Evolutionary conservation across 768 basidiomycete genomes (phyloP), one percentile per base, ranked within the genome.

Genomic region (Phanerochaete sordida): DNA sequence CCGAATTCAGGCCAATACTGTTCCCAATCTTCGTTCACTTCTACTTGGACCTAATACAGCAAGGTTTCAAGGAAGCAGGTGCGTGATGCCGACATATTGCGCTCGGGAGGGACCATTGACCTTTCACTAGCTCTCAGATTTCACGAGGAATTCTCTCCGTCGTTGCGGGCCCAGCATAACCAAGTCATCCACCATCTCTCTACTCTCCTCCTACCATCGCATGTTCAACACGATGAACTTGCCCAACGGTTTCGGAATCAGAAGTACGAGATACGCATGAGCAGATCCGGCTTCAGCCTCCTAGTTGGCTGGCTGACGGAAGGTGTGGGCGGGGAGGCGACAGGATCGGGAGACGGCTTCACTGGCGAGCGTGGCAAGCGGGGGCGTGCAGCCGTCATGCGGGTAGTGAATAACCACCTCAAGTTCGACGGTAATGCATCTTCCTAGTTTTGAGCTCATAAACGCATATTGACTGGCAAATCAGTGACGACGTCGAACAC

Each of bases 1-100:
- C 93, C 57, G 95, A 99, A 73, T 90, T 99, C 66, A 82, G 91
- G 47, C 95, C 93, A 47, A 89, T 99, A 35, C 75, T 97, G 16
- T 97, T 95, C 69, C 97, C 97, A 2, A 91, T 99, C 62, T 98
- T 98, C 70, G 93, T 91, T 52, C 94, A 99, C 74, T 98, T 98
- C 70, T 98, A 96, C 72, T 80, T 99, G 30, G 96, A 98, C 72
- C 82, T 99, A 51, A 86, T 98, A 49, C 88, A 94, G 66, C 86
- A 88, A 53, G 94, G 93, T 11, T 93, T 91, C 73, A 88, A 90
- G 69, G 90, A 93, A 69, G 90, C 95, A 64, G 95, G 95, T 90
- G 70, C 63, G 87, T 56, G n/a, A 48, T 60, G 30, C 12, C 24
- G 37, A 15, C 23, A 16, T 27, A 33, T 33, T 19, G 31, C 23